Base-by-base conservation (phyloP, 768 basidiomycete species). In the Kwoniella sp. region DNA sequence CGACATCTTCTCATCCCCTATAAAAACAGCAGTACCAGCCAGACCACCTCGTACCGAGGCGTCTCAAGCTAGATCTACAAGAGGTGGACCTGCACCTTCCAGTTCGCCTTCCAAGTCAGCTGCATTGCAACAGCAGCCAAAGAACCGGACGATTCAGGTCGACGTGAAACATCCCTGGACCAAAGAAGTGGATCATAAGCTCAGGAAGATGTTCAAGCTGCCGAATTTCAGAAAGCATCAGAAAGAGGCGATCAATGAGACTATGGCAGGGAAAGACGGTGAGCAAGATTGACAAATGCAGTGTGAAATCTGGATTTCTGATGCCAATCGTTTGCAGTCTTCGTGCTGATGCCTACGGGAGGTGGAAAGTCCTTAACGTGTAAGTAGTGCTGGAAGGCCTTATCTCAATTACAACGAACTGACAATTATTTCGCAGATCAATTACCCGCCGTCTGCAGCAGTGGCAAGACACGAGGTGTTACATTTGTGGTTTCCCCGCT, bases 341-440 rank as follows among this genome's bases (percentile, higher is more conserved):
- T 98, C 68, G 91, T 97, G 19, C 84, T 98, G 8, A 94, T 97
- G 87, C 96, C 96, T 1, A 99, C 96, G 1, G 93, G 92, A 36
- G 92, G 92, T 3, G 92, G 92, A 0, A 93, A 94, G 81, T 90
- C 88, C 71, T 82, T 93, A 40, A 92, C 89, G 69, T 92, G 88
- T 79, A 88, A 51, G 72, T 66, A 25, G 13, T 3, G 15, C n/a
- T 8, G 9, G 47, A 51, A 27, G 22, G n/a, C n/a, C n/a, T n/a
- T n/a, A n/a, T n/a, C n/a, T n/a, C 9, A n/a, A 10, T 50, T 26
- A 30, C 33, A 44, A 13, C 33, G 17, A 13, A 55, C 49, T 60
- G 58, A 26, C 52, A 12, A 48, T 33, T 17, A 70, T 51, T 64
- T 2, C 7, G 74, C 79, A 80, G 83, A 97, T 77, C 87, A 84